Evolutionary conservation across 2,329 filamentous ascomycete species (phyloP), one percentile per base, ranked within the genome.

Genomic region (Metarhizium anisopliae): DNA sequence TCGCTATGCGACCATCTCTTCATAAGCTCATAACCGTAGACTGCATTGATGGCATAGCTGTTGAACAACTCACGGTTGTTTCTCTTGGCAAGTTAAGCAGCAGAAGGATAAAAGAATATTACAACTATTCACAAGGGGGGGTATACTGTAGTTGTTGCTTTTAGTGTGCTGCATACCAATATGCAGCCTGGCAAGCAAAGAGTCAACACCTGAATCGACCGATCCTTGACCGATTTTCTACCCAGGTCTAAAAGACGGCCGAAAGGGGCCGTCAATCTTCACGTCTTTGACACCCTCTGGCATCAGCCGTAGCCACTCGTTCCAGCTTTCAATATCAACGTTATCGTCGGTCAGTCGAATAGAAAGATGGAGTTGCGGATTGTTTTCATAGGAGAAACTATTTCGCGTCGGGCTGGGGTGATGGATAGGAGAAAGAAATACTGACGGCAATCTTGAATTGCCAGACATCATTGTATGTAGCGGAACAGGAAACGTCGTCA

Each of bases 231-330:
- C 38, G 5, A 6, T 45, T 20, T 18, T 20, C n/a, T 20, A 45
- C 18, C 42, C 18, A 18, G 25, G 45, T 53, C 62, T 57, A 50
- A 66, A 65, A 3, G 59, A 54, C 8, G 62, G 52, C 55, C 70
- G 65, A 54, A 72, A 79, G 20, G 78, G 77, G 3, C 77, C 77
- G 29, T 83, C 79, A 47, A 82, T 74, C 65, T 77, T 79, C 55
- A 82, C 71, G 56, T 82, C 79, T 60, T 71, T 76, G 60, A 83
- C 74, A 7, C 78, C 76, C 56, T 81, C 78, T 2, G 81, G 81
- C 74, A 83, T 79, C 62, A 79, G 69, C 25, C 80, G 76, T 59
- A 84, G 66, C 79, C 80, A 83, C 62, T 83, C 80, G 54, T 75
- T 71, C 80, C 80, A 82, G 55, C 68, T 75, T 52, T 83, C 79